Evolutionary conservation across 2,329 filamentous ascomycete species (phyloP).

Genomic region (Lecanicillium sp.): DNA sequence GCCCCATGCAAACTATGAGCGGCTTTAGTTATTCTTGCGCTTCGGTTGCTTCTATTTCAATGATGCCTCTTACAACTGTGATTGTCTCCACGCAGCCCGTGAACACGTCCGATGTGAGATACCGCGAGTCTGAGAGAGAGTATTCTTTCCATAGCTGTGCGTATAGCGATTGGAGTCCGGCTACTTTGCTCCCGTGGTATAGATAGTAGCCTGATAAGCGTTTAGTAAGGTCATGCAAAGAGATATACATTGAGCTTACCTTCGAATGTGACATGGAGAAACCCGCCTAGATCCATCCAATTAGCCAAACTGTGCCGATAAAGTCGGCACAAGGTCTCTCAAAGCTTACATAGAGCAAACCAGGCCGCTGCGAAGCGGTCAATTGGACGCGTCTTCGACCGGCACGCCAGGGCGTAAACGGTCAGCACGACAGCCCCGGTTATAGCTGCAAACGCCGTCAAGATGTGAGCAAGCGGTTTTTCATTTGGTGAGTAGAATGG

Average conservation of each 20-base stretch:
- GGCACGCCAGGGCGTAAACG: conserved; percentile 20
- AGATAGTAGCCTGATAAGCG: conserved; percentile 60
- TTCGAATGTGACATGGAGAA: conserved; percentile 75
- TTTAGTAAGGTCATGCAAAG: background rate
- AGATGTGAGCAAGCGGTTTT: conserved; percentile 23
- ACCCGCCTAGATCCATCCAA: conserved; percentile 38
- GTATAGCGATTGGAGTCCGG: conserved; percentile 61
- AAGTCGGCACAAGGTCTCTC: no score
- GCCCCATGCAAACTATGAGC: conserved; percentile 51
- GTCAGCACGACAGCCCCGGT: conserved; percentile 22
- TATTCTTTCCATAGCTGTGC: conserved; percentile 94
- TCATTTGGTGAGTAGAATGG: conserved; percentile 32
- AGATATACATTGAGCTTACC: conserved; percentile 32
- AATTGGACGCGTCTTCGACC: conserved; percentile 17
- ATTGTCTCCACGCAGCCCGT: conserved; percentile 83
- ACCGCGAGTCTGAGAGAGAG: conserved; percentile 76
- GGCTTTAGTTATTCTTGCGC: background rate
- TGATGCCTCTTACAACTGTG: conserved; percentile 49
- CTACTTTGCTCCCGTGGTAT: conserved; percentile 56
- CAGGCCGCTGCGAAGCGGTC: conserved; percentile 40
- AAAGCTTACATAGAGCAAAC: conserved; percentile 45
- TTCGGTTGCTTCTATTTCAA: no score
- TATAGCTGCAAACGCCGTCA: conserved; percentile 27
- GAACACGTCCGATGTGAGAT: conserved; percentile 72
- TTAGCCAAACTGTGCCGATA: no score